Evolutionary conservation across 805 yeast genomes (phyloP), one percentile per base, ranked within the genome.

Genomic region (Metschnikowia cubensis): DNA sequence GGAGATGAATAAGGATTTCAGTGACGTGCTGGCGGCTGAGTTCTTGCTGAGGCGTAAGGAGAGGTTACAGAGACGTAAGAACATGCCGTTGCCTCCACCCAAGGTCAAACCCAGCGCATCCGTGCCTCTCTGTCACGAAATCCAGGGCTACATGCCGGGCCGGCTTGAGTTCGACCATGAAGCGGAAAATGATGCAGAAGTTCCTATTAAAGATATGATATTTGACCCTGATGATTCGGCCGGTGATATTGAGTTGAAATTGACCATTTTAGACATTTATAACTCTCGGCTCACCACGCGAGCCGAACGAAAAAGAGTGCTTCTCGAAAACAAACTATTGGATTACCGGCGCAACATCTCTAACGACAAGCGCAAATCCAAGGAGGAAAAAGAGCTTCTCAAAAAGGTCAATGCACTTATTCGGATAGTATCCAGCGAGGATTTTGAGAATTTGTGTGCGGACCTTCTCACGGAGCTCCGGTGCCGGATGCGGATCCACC

Each of bases 71-170:
- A 76, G 75, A 13, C 81, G 91, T 53, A 77, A 83, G 57, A 83
- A 82, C 54, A 70, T 83, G 52, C 90, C 95, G 6, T 68, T 88
- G 55, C 95, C 95, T 11, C 79, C 82, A 7, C 94, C 95, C 31
- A 91, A 90, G 47, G 82, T 84, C 53, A 94, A 92, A 64, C 89
- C 95, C 4, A 83, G 87, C 42, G 91, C 97, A 0, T 89, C 97
- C 6, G 92, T 87, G 6, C 99, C 99, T 0, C 78, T 94, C 50
- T 91, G 98, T 70, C 97, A 95, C 63, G 98, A 95, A 61, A 82
- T 94, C 53, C 98, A 94, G 66, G 97, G 97, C 2, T 94, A 84
- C 65, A 94, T 94, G 99, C 99, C 99, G 36, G 99, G 98, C 39
- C 82, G 99, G 62, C 73, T 94, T 53, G 99, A 94, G 67, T 94